Conservation (phyloP, 2,329 filamentous ascomycete species). For the Thelonectria rubi region DNA sequence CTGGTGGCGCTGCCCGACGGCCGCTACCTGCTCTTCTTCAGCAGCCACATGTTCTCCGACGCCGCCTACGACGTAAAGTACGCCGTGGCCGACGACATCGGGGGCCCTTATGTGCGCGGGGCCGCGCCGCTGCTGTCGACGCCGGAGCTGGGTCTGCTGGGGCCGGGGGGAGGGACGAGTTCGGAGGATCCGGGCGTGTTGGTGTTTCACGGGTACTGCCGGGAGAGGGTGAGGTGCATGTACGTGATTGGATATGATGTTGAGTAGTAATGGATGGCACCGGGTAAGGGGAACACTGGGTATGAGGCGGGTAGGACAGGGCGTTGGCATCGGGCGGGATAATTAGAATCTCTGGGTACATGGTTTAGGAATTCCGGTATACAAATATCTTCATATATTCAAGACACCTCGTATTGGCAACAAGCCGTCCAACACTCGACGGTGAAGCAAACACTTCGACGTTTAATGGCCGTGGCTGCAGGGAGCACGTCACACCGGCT, state of each 20-base stretch:
- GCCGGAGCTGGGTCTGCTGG: slow-evolving; percentile 49
- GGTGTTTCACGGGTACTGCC: slow-evolving; percentile 52
- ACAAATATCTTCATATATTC: background rate
- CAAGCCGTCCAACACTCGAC: too few relatives aligned
- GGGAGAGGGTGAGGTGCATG: slow-evolving; percentile 47
- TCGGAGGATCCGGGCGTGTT: slow-evolving; percentile 42
- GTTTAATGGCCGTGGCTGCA: too few relatives aligned
- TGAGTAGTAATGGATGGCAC: slow-evolving; percentile 1
- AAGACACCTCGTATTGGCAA: background rate
- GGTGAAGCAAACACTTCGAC: too few relatives aligned
- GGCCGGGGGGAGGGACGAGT: slow-evolving; percentile 54
- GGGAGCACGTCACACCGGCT: background rate
- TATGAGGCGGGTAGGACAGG: background rate
- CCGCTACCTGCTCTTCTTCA: slow-evolving; percentile 70
- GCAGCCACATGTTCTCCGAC: slow-evolving; percentile 66
- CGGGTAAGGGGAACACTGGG: background rate
- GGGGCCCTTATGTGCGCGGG: slow-evolving; percentile 51
- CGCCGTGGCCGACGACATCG: slow-evolving; percentile 55
- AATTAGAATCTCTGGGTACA: too few relatives aligned
- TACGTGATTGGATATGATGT: slow-evolving; percentile 44
- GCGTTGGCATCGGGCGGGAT: background rate
- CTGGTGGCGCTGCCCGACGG: slow-evolving; percentile 57
- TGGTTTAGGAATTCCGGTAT: background rate
- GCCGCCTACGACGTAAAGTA: slow-evolving; percentile 67
- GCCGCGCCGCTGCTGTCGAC: slow-evolving; percentile 46